phyloP scores from a whole-genome alignment of 179 eudicot genomes.

The Spinacia oleracea region DNA sequence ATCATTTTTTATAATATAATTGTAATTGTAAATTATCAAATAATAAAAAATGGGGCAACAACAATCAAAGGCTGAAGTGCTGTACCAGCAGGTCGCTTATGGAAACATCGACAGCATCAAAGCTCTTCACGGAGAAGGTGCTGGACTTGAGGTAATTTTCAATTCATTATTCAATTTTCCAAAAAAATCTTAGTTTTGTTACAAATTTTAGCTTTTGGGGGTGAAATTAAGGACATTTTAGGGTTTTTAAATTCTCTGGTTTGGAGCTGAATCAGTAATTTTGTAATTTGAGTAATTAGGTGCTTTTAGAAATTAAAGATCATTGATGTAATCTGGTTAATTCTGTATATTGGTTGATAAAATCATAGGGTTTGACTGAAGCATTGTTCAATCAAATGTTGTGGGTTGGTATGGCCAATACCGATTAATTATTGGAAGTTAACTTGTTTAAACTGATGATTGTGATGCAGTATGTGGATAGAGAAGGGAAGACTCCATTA shows the following conservation, averaged over 20 bases:
- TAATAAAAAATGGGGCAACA: conserved; percentile 60
- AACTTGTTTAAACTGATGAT: conserved; percentile 14
- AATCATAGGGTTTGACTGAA: neutral
- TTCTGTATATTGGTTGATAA: neutral
- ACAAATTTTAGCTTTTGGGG: neutral
- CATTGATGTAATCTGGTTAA: neutral
- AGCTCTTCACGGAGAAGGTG: conserved; percentile 72
- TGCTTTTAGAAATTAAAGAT: conserved; percentile 1
- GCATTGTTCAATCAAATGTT: neutral
- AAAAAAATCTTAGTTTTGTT: neutral
- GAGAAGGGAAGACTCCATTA: conserved; percentile 86
- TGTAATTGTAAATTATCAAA: neutral
- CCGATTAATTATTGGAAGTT: conserved; percentile 4
- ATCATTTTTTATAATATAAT: neutral
- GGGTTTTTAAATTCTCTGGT: conserved; percentile 3
- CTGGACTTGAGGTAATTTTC: conserved; percentile 74
- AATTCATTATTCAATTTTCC: neutral
- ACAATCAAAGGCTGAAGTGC: conserved; percentile 76
- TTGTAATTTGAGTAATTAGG: conserved; percentile 12
- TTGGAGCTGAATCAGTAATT: neutral
- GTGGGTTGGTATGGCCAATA: neutral
- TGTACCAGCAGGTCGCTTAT: conserved; percentile 72
- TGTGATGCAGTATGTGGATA: conserved; percentile 74
- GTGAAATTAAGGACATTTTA: neutral
- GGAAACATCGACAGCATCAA: conserved; percentile 71